Evolutionary conservation across 225 moss, liverwort and hornwort species (phyloP).

Genomic region (Rhytidiadelphus loreus): DNA sequence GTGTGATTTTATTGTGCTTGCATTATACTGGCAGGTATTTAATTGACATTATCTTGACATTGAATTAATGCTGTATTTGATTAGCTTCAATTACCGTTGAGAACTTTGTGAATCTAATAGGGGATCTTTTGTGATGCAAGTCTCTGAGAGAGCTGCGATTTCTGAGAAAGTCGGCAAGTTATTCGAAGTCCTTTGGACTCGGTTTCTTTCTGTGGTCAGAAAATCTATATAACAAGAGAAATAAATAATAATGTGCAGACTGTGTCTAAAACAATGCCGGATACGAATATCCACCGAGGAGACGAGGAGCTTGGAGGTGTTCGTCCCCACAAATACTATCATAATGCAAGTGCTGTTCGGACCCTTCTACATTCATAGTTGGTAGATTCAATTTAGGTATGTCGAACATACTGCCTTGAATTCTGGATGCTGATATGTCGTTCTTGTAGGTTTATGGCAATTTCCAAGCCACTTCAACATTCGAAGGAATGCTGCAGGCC

Average conservation of each 20-base stretch:
- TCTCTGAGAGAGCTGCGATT: not conserved
- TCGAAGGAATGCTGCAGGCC: conserved; percentile 66
- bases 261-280: conserved; percentile 88
- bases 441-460: conserved; percentile 75
- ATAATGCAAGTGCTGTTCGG: conserved; percentile 45
- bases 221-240: not conserved
- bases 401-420: not conserved
- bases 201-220: not conserved
- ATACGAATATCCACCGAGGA: conserved; percentile 63
- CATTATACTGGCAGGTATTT: not conserved
- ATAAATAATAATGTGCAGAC: conserved; percentile 28
- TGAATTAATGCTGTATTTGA: not conserved
- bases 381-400: not conserved
- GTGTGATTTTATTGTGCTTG: not conserved
- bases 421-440: not conserved
- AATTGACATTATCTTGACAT: not conserved
- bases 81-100: not conserved
- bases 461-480: conserved; percentile 74
- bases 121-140: not conserved
- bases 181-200: not conserved
- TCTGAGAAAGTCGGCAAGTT: not conserved
- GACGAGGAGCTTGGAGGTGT: conserved; percentile 80
- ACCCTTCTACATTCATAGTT: not conserved
- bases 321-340: conserved; percentile 65
- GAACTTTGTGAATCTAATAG: not conserved